Evolutionary conservation across 139 green algal genomes (phyloP).

Genomic region (Chlorella ohadii): DNA sequence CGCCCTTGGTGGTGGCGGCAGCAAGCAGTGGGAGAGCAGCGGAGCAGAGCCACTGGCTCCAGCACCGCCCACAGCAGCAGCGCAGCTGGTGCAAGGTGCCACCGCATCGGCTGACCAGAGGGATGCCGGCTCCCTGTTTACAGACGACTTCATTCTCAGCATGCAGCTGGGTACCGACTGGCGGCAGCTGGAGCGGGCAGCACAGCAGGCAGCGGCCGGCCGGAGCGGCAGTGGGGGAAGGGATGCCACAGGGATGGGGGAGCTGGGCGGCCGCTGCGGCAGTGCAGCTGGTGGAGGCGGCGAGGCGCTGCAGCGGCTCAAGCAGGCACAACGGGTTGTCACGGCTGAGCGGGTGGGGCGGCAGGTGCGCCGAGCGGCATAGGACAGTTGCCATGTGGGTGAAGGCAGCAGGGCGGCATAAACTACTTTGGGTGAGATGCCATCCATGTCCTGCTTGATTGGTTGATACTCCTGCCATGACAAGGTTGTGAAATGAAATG

Average conservation of each 20-base stretch:
- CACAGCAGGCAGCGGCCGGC: neutral
- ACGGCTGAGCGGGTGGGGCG: conserved; percentile 5
- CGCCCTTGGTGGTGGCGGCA: neutral
- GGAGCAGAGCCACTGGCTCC: neutral
- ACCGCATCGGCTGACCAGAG: neutral
- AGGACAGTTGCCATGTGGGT: neutral
- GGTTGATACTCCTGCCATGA: no score
- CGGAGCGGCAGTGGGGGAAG: neutral
- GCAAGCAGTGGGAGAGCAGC: neutral
- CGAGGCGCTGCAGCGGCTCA: conserved; percentile 1
- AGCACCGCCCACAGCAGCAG: neutral
- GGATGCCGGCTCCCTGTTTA: neutral
- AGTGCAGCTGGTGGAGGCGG: no score
- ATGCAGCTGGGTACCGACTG: conserved; percentile 14
- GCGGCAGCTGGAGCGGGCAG: neutral
- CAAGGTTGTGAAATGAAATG: no score
- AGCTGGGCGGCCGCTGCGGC: neutral
- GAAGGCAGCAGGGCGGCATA: no score
- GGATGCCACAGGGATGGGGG: neutral
- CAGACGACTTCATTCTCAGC: neutral
- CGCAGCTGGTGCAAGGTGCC: neutral
- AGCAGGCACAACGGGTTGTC: neutral
- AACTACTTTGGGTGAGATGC: no score
- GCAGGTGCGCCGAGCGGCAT: neutral
- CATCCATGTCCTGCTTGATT: no score